Base-by-base conservation (phyloP, 2,329 filamentous ascomycete species). In the Cadophora malorum region DNA sequence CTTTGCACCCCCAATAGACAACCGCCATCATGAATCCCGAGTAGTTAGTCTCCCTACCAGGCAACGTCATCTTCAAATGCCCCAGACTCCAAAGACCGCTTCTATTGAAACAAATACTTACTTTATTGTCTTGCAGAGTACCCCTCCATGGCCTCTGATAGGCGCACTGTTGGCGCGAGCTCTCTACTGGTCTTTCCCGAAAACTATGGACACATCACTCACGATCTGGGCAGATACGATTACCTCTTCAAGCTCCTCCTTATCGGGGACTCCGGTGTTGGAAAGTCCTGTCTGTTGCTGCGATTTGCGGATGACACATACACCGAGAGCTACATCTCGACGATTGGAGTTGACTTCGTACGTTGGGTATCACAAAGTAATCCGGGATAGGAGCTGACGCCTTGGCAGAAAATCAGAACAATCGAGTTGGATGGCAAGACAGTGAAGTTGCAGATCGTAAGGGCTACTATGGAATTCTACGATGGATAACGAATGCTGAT, bases 161-260 rank as follows among this genome's bases (percentile, higher is more conserved):
- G 55, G 53, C 65, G 41, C 19, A 65, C 67, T 28, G 68, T 66
- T 49, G 52, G 50, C 64, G 41, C 67, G 4, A 68, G 55, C 52
- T 38, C 52, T 68, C 62, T 63, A 31, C 12, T 64, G 19, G 28
- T 45, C 21, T 23, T 58, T 38, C 49, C 63, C 61, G 66, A 69
- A 45, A 62, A 65, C n/a, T 60, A 68, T 21, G n/a, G 38, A 45
- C 25, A 66, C 23, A 63, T 56, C 65, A 68, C 73, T 77, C 65
- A 78, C 71, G 66, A 69, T 63, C 45, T 62, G 67, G 67, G 69
- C 79, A 98, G 96, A 96, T 99, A 99, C 92, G 96, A 99, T 82
- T 99, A 99, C 83, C 94, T 99, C 79, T 99, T 99, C 90, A 99
- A 99, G 90, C 94, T 99, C 75, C 93, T 99, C 83, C 95, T 99